Evolutionary conservation across 2,329 filamentous ascomycete species (phyloP).

Genomic region (Cadophora malorum): DNA sequence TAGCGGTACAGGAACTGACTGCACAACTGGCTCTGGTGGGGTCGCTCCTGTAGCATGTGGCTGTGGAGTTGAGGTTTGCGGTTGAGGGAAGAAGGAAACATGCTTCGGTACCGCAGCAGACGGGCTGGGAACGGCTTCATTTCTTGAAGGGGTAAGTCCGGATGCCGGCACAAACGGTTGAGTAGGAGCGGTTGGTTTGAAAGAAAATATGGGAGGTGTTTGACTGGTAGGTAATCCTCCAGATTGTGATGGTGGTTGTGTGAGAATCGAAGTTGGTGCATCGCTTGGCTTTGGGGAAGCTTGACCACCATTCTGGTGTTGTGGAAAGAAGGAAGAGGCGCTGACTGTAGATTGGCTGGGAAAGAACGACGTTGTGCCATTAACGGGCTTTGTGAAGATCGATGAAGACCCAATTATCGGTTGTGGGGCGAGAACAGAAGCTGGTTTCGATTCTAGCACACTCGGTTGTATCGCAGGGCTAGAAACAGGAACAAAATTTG

Average conservation of each 20-base stretch:
- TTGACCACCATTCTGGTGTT: background rate
- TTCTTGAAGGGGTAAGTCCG: background rate
- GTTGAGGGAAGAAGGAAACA: slow-evolving; percentile 2
- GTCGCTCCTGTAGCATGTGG: background rate
- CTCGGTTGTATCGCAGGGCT: background rate
- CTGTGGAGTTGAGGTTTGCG: background rate
- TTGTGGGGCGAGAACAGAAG: background rate
- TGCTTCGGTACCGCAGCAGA: background rate
- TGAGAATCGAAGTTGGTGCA: background rate
- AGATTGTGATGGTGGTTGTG: background rate
- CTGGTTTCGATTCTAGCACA: background rate
- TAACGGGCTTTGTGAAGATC: slow-evolving; percentile 21
- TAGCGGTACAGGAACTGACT: background rate
- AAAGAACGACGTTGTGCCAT: slow-evolving; percentile 11
- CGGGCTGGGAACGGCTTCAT: background rate
- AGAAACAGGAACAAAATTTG: background rate
- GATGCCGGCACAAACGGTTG: background rate
- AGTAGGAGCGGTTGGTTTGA: background rate
- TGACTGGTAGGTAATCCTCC: background rate
- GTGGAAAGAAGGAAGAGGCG: background rate
- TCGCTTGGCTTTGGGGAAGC: background rate
- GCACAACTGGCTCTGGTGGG: background rate
- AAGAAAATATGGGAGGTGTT: slow-evolving; percentile 5
- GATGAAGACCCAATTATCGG: background rate
- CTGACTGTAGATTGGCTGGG: background rate